phyloP scores from a whole-genome alignment of 129 eudicot species.

The Escallonia rubra region DNA sequence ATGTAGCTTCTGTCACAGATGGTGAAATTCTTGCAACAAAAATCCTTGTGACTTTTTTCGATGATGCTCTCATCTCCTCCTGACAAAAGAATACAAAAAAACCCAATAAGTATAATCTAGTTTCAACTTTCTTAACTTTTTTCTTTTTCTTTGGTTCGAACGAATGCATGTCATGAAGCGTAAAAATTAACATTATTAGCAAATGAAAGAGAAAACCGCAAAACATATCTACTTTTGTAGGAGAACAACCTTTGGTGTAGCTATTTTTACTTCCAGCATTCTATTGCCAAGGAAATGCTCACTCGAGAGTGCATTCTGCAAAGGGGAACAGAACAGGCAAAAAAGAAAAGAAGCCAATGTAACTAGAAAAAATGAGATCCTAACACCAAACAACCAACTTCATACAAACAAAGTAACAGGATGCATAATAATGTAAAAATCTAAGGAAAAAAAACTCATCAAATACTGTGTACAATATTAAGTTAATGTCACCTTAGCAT shows the following conservation, averaged over 20 bases:
- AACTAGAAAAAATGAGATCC: neutral
- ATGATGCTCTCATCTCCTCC: constrained; percentile 54
- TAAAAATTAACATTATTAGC: neutral
- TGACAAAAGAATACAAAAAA: constrained; percentile 10
- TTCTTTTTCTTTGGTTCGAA: neutral
- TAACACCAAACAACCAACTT: neutral
- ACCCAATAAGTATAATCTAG: too few species aligned
- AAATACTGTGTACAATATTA: neutral
- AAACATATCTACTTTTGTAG: neutral
- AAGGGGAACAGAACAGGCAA: constrained; percentile 12
- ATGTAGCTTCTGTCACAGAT: constrained; percentile 49
- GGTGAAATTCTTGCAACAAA: constrained; percentile 63
- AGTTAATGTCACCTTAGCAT: constrained; percentile 71
- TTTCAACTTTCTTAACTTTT: neutral
- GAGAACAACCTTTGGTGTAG: constrained; percentile 87
- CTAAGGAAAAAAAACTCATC: too few species aligned
- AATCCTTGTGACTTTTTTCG: constrained; percentile 62
- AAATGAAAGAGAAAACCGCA: neutral
- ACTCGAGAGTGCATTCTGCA: constrained; percentile 67
- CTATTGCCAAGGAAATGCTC: constrained; percentile 90
- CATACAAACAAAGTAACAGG: neutral
- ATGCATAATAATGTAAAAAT: neutral
- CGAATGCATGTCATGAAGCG: too few species aligned
- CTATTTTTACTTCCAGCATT: constrained; percentile 89
- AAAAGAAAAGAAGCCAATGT: neutral